Evolutionary conservation across 352 stramenopile species (phyloP).

Genomic region (Achlya hypogyna): DNA sequence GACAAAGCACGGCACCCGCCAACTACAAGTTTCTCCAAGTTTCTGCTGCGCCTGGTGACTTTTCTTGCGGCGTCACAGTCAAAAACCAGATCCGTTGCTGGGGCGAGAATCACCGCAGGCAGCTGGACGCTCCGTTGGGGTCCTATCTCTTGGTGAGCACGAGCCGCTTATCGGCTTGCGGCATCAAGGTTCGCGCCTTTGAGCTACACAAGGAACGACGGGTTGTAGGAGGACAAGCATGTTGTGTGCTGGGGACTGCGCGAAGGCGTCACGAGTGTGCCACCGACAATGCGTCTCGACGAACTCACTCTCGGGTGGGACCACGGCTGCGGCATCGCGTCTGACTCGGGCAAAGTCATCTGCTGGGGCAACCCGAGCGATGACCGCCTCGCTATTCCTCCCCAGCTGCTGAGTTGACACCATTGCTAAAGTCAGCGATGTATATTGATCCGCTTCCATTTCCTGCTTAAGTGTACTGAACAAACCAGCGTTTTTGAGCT

Average conservation of each 20-base stretch:
- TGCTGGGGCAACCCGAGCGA: conserved; percentile 53
- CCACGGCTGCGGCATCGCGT: conserved; percentile 58
- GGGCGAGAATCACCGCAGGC: conserved; percentile 61
- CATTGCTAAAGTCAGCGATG: not conserved
- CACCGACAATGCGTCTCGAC: conserved; percentile 45
- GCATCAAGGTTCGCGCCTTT: conserved; percentile 34
- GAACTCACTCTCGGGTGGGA: conserved; percentile 64
- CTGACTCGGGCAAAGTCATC: conserved; percentile 47
- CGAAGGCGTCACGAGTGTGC: conserved; percentile 47
- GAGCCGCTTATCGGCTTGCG: conserved; percentile 51
- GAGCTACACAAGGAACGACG: conserved; percentile 6
- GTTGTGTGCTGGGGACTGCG: conserved; percentile 62
- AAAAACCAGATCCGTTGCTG: conserved; percentile 50
- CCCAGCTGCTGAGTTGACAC: too few species aligned
- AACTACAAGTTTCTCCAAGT: conserved; percentile 46
- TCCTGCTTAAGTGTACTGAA: conserved; percentile 27
- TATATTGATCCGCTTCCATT: not conserved
- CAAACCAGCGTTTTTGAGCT: too few species aligned
- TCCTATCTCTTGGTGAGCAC: conserved; percentile 62
- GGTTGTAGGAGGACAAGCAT: conserved; percentile 39
- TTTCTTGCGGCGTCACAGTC: conserved; percentile 52
- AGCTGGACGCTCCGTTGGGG: conserved; percentile 35
- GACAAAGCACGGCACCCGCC: conserved; percentile 36
- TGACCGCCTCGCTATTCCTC: conserved; percentile 39
- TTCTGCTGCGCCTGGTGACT: conserved; percentile 49